phyloP scores from a whole-genome alignment of 371 early-diverging fungal species.

The Circinella minor region DNA sequence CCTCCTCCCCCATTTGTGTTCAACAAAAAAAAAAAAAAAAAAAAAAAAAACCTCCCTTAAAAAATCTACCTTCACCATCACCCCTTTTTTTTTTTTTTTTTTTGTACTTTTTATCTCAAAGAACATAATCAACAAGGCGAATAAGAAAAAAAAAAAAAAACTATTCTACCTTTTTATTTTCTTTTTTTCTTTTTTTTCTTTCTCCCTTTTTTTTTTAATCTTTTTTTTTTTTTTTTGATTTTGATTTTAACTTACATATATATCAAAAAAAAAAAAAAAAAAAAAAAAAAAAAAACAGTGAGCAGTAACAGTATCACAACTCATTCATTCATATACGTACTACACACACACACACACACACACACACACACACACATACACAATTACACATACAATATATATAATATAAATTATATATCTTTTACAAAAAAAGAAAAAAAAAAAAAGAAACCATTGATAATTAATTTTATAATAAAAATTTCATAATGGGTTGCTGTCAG shows the following conservation, averaged over 20 bases:
- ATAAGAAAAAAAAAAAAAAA: conserved; percentile 1
- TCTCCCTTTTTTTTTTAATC: conserved; percentile 11
- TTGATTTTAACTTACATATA: conserved; percentile 11
- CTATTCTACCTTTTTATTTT: conserved; percentile 1
- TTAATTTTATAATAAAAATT: too few species aligned
- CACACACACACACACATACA: too few species aligned
- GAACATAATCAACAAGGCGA: neutral
- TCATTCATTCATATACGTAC: too few species aligned
- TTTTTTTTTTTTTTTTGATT: neutral
- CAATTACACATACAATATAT: too few species aligned
- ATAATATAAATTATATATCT: too few species aligned
- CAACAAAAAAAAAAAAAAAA: neutral
- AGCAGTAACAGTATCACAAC: too few species aligned
- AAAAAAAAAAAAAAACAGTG: neutral
- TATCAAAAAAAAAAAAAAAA: neutral
- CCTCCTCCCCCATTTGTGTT: neutral
- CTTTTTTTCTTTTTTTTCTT: conserved; percentile 17
- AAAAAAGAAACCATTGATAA: too few species aligned
- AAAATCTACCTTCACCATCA: neutral
- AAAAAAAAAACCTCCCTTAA: conserved; percentile 9
- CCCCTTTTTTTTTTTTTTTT: neutral
- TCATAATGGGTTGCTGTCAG: conserved; percentile 84
- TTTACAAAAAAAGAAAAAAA: too few species aligned
- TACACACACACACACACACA: too few species aligned
- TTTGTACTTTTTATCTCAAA: neutral